These are phyloP conservation scores for Vitis hybrid DNA, from an alignment of 177 flowering plant species.

Conservation along the genomic window DNA sequence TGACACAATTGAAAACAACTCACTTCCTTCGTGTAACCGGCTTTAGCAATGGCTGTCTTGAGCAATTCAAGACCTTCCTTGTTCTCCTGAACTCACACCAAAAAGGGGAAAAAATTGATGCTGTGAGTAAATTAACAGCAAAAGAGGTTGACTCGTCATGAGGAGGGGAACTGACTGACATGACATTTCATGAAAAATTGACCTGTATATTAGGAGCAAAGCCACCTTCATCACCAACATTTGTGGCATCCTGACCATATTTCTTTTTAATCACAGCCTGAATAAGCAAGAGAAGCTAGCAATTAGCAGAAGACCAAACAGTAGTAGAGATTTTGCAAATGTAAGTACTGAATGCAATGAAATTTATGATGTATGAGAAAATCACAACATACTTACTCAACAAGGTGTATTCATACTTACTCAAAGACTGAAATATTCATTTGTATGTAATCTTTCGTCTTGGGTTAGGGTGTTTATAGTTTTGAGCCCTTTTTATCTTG, in stretches of 20 bases:
- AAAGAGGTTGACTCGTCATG: not conserved
- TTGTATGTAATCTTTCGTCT: too few species aligned
- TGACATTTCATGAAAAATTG: not conserved
- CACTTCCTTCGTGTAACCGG: slow-evolving; percentile 83
- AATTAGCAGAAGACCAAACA: not conserved
- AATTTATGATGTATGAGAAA: too few species aligned
- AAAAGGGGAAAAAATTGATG: not conserved
- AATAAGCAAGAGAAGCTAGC: not conserved
- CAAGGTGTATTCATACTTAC: too few species aligned
- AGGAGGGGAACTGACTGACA: not conserved
- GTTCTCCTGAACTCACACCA: slow-evolving; percentile 58
- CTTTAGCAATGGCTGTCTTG: slow-evolving; percentile 88
- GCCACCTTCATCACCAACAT: slow-evolving; percentile 98
- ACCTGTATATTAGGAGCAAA: slow-evolving; percentile 97
- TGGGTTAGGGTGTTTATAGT: too few species aligned
- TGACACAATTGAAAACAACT: slow-evolving; percentile 12
- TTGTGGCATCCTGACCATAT: slow-evolving; percentile 92
- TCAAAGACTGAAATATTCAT: too few species aligned
- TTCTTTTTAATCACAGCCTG: slow-evolving; percentile 91
- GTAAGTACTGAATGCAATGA: too few species aligned
- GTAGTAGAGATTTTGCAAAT: too few species aligned
- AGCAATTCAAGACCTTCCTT: slow-evolving; percentile 94
- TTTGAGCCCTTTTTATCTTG: too few species aligned
- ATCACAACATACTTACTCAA: too few species aligned
- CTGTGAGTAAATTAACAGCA: not conserved